Conservation (phyloP, 257 asterid genomes). For the Verbascum thapsus region DNA sequence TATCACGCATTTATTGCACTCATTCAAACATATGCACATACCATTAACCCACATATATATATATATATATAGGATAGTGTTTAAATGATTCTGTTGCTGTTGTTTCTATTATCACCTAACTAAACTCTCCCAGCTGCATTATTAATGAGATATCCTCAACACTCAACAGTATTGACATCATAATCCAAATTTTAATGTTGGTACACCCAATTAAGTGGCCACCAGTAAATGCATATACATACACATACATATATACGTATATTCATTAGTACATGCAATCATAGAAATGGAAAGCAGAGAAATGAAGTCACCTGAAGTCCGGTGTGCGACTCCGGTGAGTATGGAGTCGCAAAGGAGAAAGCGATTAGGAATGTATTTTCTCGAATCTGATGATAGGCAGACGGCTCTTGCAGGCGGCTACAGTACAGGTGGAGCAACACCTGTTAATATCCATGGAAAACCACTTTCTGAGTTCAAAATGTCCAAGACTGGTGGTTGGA, state of each 20-base stretch:
- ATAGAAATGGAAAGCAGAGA: slow-evolving; percentile 49
- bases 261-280: not conserved
- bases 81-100: slow-evolving; percentile 25
- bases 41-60: not conserved
- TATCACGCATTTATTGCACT: slow-evolving; percentile 36
- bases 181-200: slow-evolving; percentile 26
- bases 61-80: too few species aligned
- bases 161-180: slow-evolving; percentile 34
- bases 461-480: slow-evolving; percentile 62
- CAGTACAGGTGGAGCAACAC: slow-evolving; percentile 68
- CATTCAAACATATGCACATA: not conserved
- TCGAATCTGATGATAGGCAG: slow-evolving; percentile 85
- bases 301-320: slow-evolving; percentile 64
- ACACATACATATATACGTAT: not conserved
- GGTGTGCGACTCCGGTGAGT: slow-evolving; percentile 23
- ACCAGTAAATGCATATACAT: slow-evolving; percentile 28
- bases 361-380: slow-evolving; percentile 58
- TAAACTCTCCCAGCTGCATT: slow-evolving; percentile 44
- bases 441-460: slow-evolving; percentile 87
- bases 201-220: slow-evolving; percentile 37
- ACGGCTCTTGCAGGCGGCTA: slow-evolving; percentile 87
- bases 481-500: slow-evolving; percentile 92
- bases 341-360: slow-evolving; percentile 44
- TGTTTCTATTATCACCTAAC: slow-evolving; percentile 13
- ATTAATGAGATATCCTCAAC: slow-evolving; percentile 35